Conservation (phyloP, 140 eudicot species). For the Cichorium intybus region DNA sequence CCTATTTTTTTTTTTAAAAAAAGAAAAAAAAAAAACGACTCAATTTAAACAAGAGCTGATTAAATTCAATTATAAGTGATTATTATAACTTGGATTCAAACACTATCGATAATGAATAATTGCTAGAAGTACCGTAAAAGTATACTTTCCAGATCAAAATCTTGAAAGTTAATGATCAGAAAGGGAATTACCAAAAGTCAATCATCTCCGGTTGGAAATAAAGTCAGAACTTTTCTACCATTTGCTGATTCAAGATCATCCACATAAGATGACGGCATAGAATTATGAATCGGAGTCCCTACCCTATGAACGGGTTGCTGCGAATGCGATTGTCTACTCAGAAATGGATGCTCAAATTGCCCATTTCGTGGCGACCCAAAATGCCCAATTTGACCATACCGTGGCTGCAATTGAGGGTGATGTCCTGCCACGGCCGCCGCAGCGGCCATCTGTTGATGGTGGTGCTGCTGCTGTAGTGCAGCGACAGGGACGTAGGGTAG, state of each 20-base stretch:
- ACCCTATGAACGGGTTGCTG: conserved; percentile 54
- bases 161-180: conserved; percentile 1
- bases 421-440: conserved; percentile 33
- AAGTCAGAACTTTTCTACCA: conserved; percentile 79
- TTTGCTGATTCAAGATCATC: conserved; percentile 83
- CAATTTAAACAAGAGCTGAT: not conserved
- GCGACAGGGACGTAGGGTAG: conserved; percentile 63
- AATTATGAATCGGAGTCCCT: conserved; percentile 49
- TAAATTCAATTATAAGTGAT: not conserved
- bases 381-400: conserved; percentile 63
- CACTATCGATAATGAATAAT: not conserved
- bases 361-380: conserved; percentile 74
- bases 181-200: conserved; percentile 43
- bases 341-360: conserved; percentile 67
- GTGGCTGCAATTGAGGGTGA: conserved; percentile 41
- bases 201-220: conserved; percentile 87
- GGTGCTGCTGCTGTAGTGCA: conserved; percentile 50
- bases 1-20: no score
- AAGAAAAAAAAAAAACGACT: not conserved
- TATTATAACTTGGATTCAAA: not conserved
- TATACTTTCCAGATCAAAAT: not conserved
- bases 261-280: conserved; percentile 43
- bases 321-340: conserved; percentile 48
- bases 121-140: not conserved
- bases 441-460: conserved; percentile 60